Conservation (phyloP, 2,329 filamentous ascomycete genomes). For the Cyphellophora attinorum region DNA sequence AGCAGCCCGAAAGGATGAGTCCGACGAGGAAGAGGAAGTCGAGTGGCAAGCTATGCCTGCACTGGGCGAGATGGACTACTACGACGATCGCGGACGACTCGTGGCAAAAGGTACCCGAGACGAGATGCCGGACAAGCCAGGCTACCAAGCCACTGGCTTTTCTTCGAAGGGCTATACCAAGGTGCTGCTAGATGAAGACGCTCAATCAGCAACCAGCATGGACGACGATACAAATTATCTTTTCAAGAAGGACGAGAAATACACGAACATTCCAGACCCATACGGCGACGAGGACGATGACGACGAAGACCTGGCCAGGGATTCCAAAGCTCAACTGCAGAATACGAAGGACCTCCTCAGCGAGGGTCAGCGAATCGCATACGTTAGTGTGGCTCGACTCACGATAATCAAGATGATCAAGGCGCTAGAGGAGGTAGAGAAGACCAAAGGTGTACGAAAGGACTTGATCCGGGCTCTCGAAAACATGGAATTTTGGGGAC, state of each 20-base stretch:
- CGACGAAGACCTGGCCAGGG: conserved; percentile 72
- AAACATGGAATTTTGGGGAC: conserved; percentile 86
- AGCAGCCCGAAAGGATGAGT: conserved; percentile 43
- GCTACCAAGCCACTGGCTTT: conserved; percentile 70
- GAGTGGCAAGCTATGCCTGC: conserved; percentile 93
- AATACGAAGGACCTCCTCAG: conserved; percentile 92
- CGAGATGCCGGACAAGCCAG: conserved; percentile 50
- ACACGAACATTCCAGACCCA: conserved; percentile 42
- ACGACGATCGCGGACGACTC: conserved; percentile 84
- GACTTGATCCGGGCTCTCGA: conserved; percentile 60
- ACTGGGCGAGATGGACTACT: conserved; percentile 85
- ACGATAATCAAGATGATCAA: conserved; percentile 69
- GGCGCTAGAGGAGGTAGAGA: conserved; percentile 53
- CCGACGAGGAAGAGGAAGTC: conserved; percentile 46
- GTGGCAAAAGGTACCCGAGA: conserved; percentile 72
- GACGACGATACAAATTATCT: conserved; percentile 95
- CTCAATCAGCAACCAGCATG: conserved; percentile 85
- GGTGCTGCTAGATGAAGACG: conserved; percentile 91
- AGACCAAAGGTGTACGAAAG: conserved; percentile 62
- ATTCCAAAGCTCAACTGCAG: conserved; percentile 82
- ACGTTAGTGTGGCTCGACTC: conserved; percentile 80
- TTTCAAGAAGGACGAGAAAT: conserved; percentile 61
- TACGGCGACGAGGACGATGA: conserved; percentile 45
- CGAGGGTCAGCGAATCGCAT: conserved; percentile 90
- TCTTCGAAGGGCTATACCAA: conserved; percentile 92